Evolutionary conservation across 805 yeast species (phyloP).

Genomic region (Isabelozyma heimii): DNA sequence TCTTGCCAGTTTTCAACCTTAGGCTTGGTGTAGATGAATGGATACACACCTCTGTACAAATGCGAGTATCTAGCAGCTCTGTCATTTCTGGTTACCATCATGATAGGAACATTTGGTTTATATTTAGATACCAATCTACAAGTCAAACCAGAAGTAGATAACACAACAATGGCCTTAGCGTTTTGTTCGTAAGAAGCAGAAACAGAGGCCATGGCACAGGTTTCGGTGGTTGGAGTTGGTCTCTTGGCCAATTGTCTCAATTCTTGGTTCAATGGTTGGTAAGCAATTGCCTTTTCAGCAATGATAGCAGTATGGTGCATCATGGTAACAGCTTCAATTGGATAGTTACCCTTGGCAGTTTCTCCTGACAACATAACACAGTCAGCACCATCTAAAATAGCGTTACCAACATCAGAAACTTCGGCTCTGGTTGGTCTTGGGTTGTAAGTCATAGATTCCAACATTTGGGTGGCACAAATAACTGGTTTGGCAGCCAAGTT

Average conservation of each 20-base stretch:
- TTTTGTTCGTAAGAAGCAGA: slow-evolving; percentile 93
- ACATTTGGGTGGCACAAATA: slow-evolving; percentile 99
- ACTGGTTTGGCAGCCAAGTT: slow-evolving; percentile 99
- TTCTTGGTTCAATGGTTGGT: slow-evolving; percentile 81
- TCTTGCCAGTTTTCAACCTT: slow-evolving; percentile 85
- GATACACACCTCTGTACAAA: slow-evolving; percentile 98
- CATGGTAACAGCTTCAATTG: slow-evolving; percentile 95
- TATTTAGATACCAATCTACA: slow-evolving; percentile 96
- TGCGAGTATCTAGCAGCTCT: slow-evolving; percentile 93
- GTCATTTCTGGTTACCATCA: slow-evolving; percentile 96
- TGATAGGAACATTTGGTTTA: slow-evolving; percentile 95
- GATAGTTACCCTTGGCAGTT: slow-evolving; percentile 99
- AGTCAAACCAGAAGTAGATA: slow-evolving; percentile 92
- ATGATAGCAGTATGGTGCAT: slow-evolving; percentile 97
- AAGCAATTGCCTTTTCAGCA: slow-evolving; percentile 96
- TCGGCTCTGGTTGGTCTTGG: slow-evolving; percentile 99
- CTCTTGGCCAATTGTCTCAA: slow-evolving; percentile 78
- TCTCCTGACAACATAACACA: slow-evolving; percentile 99
- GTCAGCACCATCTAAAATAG: slow-evolving; percentile 98
- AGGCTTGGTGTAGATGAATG: slow-evolving; percentile 75
- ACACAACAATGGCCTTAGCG: slow-evolving; percentile 94
- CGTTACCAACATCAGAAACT: slow-evolving; percentile 99
- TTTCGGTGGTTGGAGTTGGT: slow-evolving; percentile 93
- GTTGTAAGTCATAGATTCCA: slow-evolving; percentile 99
- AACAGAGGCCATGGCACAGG: slow-evolving; percentile 96